Evolutionary conservation across 495 filamentous ascomycete species (phyloP), one percentile per base, ranked within the genome.

Genomic region (Sporormia fimetaria): DNA sequence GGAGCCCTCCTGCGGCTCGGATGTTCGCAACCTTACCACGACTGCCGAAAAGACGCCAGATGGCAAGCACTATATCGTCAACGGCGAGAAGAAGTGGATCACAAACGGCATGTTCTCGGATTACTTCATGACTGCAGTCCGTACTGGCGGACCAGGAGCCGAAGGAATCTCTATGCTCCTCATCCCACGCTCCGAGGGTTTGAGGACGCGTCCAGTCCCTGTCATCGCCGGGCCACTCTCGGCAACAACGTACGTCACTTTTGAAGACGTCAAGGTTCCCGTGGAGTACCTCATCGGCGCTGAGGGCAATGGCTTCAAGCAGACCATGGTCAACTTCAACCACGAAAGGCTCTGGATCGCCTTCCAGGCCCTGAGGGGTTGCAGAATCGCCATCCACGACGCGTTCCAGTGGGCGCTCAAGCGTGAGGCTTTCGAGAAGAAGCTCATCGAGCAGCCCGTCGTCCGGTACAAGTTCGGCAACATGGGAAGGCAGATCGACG

Each of bases 51-150:
- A 42, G 33, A 52, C 49, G 20, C 25, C 42, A 4, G 44, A 52
- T 23, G 44, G 53, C 3, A 52, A 49, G 25, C 43, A 52, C 25
- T 56, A 49, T 21, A 37, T 56, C 16, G 53, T 56, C 26, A 56
- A 56, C 23, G 53, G 53, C 22, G 53, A 49, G 36, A 56, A 56
- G 45, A 56, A 56, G 37, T 56, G 53, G 53, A 56, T 56, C 40
- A 56, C 49, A 12, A 56, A 56, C 31, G 49, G 53, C 31, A 49
- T 56, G 43, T 56, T 45, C 22, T 40, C 40, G 18, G 53, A 56
- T 28, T 56, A 56, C 27, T 56, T 56, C 37, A 52, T 45, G 48
- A 56, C 53, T 0, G 53, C 53, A 9, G 53, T 56, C 9, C 49
- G 53, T 12, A 56, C 53, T 1, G 49, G 53, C 26, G 53, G 49